Conservation (phyloP, 2,329 filamentous ascomycete species). For the Plenodomus lindquistii region DNA sequence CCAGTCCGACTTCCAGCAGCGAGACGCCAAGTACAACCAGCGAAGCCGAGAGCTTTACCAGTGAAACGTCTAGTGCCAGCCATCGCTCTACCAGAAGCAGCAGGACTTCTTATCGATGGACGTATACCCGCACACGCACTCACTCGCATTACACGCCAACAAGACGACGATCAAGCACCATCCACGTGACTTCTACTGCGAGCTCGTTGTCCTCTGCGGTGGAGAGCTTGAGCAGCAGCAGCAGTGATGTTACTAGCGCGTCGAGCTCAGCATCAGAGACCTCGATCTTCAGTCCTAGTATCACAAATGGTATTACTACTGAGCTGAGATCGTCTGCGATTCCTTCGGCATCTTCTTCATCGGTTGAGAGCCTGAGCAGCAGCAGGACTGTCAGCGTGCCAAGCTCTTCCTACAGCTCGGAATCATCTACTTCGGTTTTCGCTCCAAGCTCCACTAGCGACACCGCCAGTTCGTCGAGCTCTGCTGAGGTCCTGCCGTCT, state of each 20-base stretch:
- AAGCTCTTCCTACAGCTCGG: background rate
- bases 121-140: background rate
- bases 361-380: background rate
- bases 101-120: too few species aligned
- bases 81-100: background rate
- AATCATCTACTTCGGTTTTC: background rate
- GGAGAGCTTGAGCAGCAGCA: background rate
- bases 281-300: too few species aligned
- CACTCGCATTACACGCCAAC: background rate
- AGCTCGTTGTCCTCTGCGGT: background rate
- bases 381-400: background rate
- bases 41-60: background rate
- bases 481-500: background rate
- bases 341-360: too few species aligned
- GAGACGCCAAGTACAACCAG: background rate
- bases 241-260: background rate
- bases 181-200: background rate
- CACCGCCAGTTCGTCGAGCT: background rate
- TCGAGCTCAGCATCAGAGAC: too few species aligned
- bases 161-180: background rate
- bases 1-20: background rate
- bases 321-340: too few species aligned
- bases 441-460: background rate
- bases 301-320: too few species aligned
- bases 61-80: background rate